Evolutionary conservation across 768 basidiomycete genomes (phyloP).

Genomic region (Trametes maxima): DNA sequence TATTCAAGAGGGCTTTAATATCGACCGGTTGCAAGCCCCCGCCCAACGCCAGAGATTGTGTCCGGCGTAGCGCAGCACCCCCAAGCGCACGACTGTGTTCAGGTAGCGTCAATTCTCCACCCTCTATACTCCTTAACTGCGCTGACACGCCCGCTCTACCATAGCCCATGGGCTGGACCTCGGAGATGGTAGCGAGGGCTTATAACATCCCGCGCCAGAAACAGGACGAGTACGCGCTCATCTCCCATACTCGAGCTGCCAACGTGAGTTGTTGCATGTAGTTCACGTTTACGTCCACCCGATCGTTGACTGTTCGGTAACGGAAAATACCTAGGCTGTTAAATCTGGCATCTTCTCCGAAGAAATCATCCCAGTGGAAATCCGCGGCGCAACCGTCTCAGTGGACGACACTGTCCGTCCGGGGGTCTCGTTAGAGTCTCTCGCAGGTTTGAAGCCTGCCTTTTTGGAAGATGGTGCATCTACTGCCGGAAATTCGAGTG

Average conservation of each 20-base stretch:
- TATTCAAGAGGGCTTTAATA: constrained; percentile 2
- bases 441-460: constrained; percentile 80
- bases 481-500: constrained; percentile 85
- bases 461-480: constrained; percentile 81
- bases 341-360: constrained; percentile 73
- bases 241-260: constrained; percentile 82
- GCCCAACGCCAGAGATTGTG: constrained; percentile 71
- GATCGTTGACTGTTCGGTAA: background rate
- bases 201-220: constrained; percentile 77
- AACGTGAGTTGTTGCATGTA: constrained; percentile 42
- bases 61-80: constrained; percentile 58
- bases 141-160: constrained; percentile 4
- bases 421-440: constrained; percentile 77
- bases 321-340: constrained; percentile 41
- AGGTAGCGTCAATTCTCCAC: constrained; percentile 45
- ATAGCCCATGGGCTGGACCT: constrained; percentile 95
- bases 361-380: constrained; percentile 88
- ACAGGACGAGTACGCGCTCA: constrained; percentile 89
- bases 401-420: constrained; percentile 87
- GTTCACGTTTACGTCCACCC: background rate
- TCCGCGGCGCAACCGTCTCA: constrained; percentile 66
- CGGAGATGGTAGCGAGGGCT: constrained; percentile 83
- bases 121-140: background rate
- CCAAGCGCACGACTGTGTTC: constrained; percentile 75
- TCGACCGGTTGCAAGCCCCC: constrained; percentile 47